Conservation (phyloP, 139 green algal species). For the Trebouxia sp. region DNA sequence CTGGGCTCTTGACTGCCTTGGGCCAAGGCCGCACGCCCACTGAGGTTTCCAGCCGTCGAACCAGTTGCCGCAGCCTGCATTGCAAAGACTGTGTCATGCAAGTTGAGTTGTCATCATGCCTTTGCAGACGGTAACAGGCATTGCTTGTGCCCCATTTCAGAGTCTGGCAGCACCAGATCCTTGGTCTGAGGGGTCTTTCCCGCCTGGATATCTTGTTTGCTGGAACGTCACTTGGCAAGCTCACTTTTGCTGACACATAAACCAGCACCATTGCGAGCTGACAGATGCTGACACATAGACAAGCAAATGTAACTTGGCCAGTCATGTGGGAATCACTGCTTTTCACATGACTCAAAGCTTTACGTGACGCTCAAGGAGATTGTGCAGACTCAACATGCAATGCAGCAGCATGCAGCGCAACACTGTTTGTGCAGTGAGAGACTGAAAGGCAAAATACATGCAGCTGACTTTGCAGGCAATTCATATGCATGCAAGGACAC, state of each 20-base stretch:
- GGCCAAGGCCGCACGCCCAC: constrained; percentile 56
- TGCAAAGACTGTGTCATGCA: too few relatives aligned
- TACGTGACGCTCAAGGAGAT: too few relatives aligned
- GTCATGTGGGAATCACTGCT: too few relatives aligned
- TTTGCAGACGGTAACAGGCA: background rate
- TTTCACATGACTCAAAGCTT: too few relatives aligned
- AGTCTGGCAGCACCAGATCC: too few relatives aligned
- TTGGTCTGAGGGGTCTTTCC: too few relatives aligned
- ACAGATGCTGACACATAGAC: too few relatives aligned
- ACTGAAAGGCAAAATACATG: background rate
- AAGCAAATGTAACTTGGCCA: too few relatives aligned
- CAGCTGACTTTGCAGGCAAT: background rate
- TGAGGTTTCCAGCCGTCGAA: constrained; percentile 66
- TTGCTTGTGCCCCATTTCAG: too few relatives aligned
- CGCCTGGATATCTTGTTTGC: background rate
- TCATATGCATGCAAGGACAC: background rate
- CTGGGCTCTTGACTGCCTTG: constrained; percentile 21
- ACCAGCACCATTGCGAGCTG: background rate
- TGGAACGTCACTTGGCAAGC: background rate
- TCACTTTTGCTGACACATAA: background rate
- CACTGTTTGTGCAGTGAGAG: background rate
- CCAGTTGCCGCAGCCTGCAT: constrained; percentile 67
- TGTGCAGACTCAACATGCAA: too few relatives aligned
- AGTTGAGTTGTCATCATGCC: background rate
- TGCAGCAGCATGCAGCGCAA: background rate